Base-by-base conservation (phyloP, 352 stramenopile species). In the Globisporangium nagaii region DNA sequence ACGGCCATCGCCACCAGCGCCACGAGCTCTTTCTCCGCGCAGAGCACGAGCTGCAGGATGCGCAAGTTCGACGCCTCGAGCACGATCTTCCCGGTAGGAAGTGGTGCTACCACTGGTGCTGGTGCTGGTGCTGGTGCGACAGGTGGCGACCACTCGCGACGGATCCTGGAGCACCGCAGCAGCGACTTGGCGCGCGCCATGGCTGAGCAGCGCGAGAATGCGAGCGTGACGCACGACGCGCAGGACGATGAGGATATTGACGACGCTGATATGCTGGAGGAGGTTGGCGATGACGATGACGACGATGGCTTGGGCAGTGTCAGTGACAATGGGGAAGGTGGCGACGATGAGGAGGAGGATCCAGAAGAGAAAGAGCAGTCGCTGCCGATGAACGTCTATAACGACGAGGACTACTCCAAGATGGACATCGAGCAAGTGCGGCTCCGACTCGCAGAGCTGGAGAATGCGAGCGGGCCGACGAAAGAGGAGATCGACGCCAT, bases 401-500 rank as follows among this genome's bases (percentile, higher is more conserved):
- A 43, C 11, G 47, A 50, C 7, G 59, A 35, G 7, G 53, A 66
- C 9, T 44, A 55, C 17, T 36, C 56, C n/a, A 57, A 44, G 17
- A 63, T 63, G 56, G 48, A 43, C 32, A 70, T 85, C 11, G 66
- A 81, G 27, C 62, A 85, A 52, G 71, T 88, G 46, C 54, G 79
- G 3, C 65, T 66, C n/a, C 63, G 71, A 34, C 60, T 86, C 5
- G 60, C 55, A 30, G 71, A 73, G 54, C 63, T 88, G 9, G 69
- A 85, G 52, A 73, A 72, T 17, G 36, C 62, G 11, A 58, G 59
- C 22, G 63, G 61, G 11, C 71, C 73, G 3, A 82, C 75, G 11
- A 70, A 79, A 47, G 71, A 69, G 15, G 78, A 89, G 61, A 86
- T 87, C 52, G 62, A 84, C 40, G 73, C 62, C 20, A 73, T 89